phyloP scores from a whole-genome alignment of 2,329 filamentous ascomycete species.

The Aspergillus pseudotamarii region DNA sequence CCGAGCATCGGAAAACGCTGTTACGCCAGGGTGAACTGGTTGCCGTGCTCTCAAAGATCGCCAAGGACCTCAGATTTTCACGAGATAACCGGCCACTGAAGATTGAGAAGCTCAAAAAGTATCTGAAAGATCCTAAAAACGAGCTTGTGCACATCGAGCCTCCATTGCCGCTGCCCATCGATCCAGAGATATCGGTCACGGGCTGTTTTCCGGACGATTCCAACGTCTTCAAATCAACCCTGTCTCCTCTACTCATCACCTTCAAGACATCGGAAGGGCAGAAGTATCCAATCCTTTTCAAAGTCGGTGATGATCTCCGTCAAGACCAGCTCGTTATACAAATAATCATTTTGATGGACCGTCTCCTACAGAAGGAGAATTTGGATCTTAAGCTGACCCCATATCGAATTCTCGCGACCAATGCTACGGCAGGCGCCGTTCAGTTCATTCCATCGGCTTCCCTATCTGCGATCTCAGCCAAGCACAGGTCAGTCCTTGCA shows the following conservation, averaged over 20 bases:
- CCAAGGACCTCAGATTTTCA: conserved; percentile 81
- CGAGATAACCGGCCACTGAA: conserved; percentile 78
- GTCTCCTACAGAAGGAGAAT: conserved; percentile 92
- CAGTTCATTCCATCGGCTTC: conserved; percentile 90
- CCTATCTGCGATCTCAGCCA: conserved; percentile 79
- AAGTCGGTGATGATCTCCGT: conserved; percentile 91
- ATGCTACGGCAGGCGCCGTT: conserved; percentile 82
- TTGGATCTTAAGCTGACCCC: conserved; percentile 92
- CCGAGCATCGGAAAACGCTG: conserved; percentile 73
- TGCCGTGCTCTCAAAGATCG: conserved; percentile 82
- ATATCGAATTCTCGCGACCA: conserved; percentile 94
- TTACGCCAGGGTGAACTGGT: conserved; percentile 88
- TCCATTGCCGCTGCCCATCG: conserved; percentile 82
- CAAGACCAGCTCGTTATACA: conserved; percentile 97
- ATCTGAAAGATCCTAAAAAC: conserved; percentile 85
- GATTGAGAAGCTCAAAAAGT: conserved; percentile 80
- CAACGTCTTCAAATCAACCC: conserved; percentile 91
- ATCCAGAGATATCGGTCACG: conserved; percentile 77
- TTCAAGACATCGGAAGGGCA: conserved; percentile 79
- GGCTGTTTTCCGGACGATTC: conserved; percentile 83
- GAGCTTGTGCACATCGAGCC: conserved; percentile 82
- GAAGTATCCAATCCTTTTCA: conserved; percentile 93
- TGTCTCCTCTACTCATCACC: conserved; percentile 86
- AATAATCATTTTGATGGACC: conserved; percentile 98
- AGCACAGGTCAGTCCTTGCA: conserved; percentile 76